Evolutionary conservation across 768 basidiomycete species (phyloP), one percentile per base, ranked within the genome.

Genomic region (Piloderma croceum): DNA sequence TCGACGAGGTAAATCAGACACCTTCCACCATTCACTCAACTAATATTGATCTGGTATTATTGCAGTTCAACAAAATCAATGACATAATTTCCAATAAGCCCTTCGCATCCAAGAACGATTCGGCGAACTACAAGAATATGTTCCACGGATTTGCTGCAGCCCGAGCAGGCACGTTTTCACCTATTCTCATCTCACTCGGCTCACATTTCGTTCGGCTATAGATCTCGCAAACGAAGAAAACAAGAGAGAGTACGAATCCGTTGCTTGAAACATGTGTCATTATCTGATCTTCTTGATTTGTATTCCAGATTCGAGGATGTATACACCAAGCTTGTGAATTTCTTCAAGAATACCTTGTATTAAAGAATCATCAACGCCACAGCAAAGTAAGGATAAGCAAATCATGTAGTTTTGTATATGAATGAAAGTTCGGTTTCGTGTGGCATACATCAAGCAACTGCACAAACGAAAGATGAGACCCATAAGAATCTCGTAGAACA

Each of bases 61-160:
- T 29, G 3, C 44, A 76, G 74, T 74, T 67, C 42, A 58, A 73
- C 48, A 72, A 74, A 48, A 73, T 81, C 24, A 47, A 73, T 19
- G 62, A 70, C 7, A 60, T 65, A 17, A 49, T 80, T 25, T 51
- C 65, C 12, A 68, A 65, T 52, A 80, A 81, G 48, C 60, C 73
- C 0, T 76, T 76, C 46, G 66, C 70, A 0, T 51, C 56, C 31
- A 68, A 72, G 55, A 71, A 64, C 53, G 72, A 74, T 41, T 65
- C 66, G 56, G 76, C 77, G 52, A 52, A 63, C 39, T 79, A 76
- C 46, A 35, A 61, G 3, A 68, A 65, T 45, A 74, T 74, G 70
- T 71, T 73, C 61, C 80, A 82, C 48, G 79, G 79, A 24, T 83
- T 71, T 65, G 76, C 79, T 4, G 81, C 77, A 15, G 80, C 81